Conservation (phyloP, 768 basidiomycete genomes). For the Suillus bovinus region DNA sequence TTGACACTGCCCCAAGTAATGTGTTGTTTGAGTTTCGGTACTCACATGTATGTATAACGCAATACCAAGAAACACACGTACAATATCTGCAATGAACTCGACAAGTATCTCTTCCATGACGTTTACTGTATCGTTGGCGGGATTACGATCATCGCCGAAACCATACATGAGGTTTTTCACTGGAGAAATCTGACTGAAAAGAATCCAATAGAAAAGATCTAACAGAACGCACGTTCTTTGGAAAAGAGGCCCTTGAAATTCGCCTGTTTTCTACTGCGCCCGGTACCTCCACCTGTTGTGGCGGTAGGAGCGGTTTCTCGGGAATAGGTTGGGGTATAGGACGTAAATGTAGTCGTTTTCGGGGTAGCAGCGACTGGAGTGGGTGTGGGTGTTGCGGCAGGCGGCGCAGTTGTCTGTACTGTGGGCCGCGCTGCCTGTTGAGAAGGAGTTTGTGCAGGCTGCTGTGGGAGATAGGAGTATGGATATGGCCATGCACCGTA, state of each 20-base stretch:
- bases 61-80: conserved; percentile 42
- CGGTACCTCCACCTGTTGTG: conserved; percentile 39
- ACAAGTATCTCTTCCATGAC: conserved; percentile 94
- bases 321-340: conserved; percentile 52
- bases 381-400: conserved; percentile 32
- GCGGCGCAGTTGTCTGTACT: conserved; percentile 24
- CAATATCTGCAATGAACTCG: conserved; percentile 88
- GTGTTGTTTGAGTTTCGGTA: conserved; percentile 11
- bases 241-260: conserved; percentile 75
- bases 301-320: conserved; percentile 49
- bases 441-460: conserved; percentile 27
- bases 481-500: conserved; percentile 73
- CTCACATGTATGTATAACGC: conserved; percentile 2
- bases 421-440: conserved; percentile 33
- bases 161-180: conserved; percentile 90
- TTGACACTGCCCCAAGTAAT: conserved; percentile 54
- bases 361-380: conserved; percentile 32
- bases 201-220: conserved; percentile 12
- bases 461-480: conserved; percentile 57
- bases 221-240: conserved; percentile 67
- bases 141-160: conserved; percentile 89
- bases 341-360: conserved; percentile 51
- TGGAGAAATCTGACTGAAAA: conserved; percentile 29
- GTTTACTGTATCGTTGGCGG: conserved; percentile 83
- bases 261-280: conserved; percentile 62